Evolutionary conservation across 2,329 filamentous ascomycete genomes (phyloP), one percentile per base, ranked within the genome.

Genomic region (Berkeleyomyces rouxiae): DNA sequence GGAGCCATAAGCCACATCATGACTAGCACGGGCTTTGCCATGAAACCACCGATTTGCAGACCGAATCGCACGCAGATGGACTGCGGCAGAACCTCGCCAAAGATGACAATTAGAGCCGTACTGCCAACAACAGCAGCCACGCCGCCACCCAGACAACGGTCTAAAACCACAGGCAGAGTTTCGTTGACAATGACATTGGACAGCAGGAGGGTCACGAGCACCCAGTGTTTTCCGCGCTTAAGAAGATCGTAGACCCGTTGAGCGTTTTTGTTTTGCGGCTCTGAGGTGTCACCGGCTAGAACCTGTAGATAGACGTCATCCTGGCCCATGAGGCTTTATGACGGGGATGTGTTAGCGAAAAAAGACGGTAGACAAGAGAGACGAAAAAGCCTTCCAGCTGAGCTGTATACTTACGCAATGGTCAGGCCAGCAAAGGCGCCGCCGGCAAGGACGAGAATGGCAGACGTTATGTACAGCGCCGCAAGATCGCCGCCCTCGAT

Each of bases 161-260:
- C 93, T 60, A 99, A 81, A 9, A 99, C 89, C 66, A 99, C 96
- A 37, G 93, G 93, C 11, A 96, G 78, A 2, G 92, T 95, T 75
- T 97, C 93, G 73, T 99, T 97, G 67, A 95, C 95, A 69, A 99
- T 95, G 70, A 99, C 93, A 72, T 99, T 99, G 72, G 90, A 90
- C 63, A 99, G 78, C 6, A 99, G 81, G 36, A 99, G 77, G 2
- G 93, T 97, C 61, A 99, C 93, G 63, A 99, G 78, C 23, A 99
- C 92, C 93, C 93, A 99, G 74, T 99, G 93, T 73, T 99, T 99
- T 69, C 93, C 93, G 69, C 82, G 87, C 67, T 89, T 84, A 63
- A 99, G 76, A 37, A 99, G 77, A 51, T 83, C 79, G 68, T 93
- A 79, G 9, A 99, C 93, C 67, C 83, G 86, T 63, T 81, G 82